phyloP scores from a whole-genome alignment of 345 rosid genomes.

The Syzygium grande region DNA sequence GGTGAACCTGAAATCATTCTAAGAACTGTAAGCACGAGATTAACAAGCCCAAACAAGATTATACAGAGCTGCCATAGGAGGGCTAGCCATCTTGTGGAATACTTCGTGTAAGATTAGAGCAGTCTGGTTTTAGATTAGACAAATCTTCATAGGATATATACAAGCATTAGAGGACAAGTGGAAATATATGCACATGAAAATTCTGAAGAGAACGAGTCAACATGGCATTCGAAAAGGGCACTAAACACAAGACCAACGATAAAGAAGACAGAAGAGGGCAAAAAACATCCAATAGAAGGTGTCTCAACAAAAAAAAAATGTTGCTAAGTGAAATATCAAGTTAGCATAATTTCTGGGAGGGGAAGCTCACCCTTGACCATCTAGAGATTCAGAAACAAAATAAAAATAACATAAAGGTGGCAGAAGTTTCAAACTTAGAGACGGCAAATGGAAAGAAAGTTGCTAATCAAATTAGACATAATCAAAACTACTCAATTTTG shows the following conservation, averaged over 20 bases:
- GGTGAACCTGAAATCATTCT: slow-evolving; percentile 61
- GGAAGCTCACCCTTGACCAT: background rate
- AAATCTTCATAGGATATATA: background rate
- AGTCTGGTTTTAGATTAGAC: background rate
- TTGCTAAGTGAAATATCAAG: background rate
- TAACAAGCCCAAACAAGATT: background rate
- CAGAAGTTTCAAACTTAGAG: background rate
- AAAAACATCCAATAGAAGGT: background rate
- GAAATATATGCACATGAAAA: background rate
- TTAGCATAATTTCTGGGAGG: background rate
- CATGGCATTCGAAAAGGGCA: background rate
- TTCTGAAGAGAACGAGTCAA: background rate
- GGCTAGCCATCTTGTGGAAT: background rate
- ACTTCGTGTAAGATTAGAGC: background rate
- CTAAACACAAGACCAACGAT: background rate
- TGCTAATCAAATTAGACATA: background rate
- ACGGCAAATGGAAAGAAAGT: background rate
- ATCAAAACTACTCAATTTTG: background rate
- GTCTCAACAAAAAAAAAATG: background rate
- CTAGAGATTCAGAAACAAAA: background rate
- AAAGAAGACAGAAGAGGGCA: background rate
- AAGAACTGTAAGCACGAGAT: background rate
- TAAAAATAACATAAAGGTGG: background rate
- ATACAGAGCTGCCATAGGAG: background rate
- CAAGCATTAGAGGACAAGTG: background rate